Conservation (phyloP, 345 rosid genomes). For the Sisymbrium irio region DNA sequence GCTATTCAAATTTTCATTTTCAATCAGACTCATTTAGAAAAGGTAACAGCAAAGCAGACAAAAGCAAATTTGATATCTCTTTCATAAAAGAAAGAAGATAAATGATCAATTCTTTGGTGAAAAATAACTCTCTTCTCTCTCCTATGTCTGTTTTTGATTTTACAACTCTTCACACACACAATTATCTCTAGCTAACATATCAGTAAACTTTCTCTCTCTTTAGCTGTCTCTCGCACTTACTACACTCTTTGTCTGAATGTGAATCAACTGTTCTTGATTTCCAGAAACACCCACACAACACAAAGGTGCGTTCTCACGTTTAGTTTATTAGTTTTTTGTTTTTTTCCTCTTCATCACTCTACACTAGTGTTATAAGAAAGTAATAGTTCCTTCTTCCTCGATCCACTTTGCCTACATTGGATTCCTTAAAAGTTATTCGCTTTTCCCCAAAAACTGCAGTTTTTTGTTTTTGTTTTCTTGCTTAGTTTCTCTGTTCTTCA, state of each 20-base stretch:
- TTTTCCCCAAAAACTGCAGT: neutral
- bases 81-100: neutral
- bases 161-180: conserved; percentile 4
- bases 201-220: neutral
- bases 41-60: conserved; percentile 9
- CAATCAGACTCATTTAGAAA: neutral
- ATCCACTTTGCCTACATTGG: conserved; percentile 23
- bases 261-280: conserved; percentile 14
- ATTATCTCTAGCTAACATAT: neutral
- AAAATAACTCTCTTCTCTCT: neutral
- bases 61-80: conserved; percentile 15
- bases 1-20: conserved; percentile 13
- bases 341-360: conserved; percentile 4
- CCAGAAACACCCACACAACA: conserved; percentile 6
- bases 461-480: neutral
- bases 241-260: neutral
- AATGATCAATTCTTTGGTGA: neutral
- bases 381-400: neutral
- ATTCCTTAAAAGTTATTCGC: conserved; percentile 22
- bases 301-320: conserved; percentile 19
- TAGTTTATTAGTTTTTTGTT: neutral
- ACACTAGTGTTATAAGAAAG: neutral
- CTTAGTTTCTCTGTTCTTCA: conserved; percentile 14
- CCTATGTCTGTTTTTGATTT: neutral
- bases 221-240: neutral